Conservation (phyloP, 805 yeast species). For the Tetrapisispora namnaoensis region DNA sequence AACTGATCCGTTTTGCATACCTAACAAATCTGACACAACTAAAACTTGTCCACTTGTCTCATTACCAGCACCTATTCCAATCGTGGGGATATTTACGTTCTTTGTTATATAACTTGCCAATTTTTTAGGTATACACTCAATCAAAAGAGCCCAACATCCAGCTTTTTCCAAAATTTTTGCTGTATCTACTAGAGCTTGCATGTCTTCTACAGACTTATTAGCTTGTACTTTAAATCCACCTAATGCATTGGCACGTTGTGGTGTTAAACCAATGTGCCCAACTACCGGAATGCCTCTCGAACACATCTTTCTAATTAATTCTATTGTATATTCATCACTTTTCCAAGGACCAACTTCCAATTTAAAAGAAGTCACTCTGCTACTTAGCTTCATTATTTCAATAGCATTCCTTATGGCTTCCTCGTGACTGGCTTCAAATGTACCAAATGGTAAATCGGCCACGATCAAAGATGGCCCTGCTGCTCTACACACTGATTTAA, state of each 20-base stretch:
- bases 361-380: slow-evolving; percentile 35
- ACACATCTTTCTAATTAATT: slow-evolving; percentile 46
- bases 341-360: slow-evolving; percentile 60
- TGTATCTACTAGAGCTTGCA: slow-evolving; percentile 49
- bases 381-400: slow-evolving; percentile 22
- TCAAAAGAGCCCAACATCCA: slow-evolving; percentile 65
- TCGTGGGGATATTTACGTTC: slow-evolving; percentile 60
- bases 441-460: slow-evolving; percentile 85
- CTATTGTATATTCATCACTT: slow-evolving; percentile 37
- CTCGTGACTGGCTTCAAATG: slow-evolving; percentile 54
- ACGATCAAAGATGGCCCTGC: slow-evolving; percentile 53
- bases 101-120: slow-evolving; percentile 58
- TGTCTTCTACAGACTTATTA: slow-evolving; percentile 39
- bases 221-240: slow-evolving; percentile 93
- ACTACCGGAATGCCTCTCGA: slow-evolving; percentile 75
- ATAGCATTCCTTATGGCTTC: slow-evolving; percentile 71
- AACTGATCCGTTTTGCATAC: slow-evolving; percentile 48
- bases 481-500: slow-evolving; percentile 69
- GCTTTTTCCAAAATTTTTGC: slow-evolving; percentile 61
- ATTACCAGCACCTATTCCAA: slow-evolving; percentile 94
- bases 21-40: slow-evolving; percentile 77
- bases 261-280: slow-evolving; percentile 90
- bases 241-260: slow-evolving; percentile 67
- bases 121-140: slow-evolving; percentile 80
- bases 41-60: slow-evolving; percentile 80